Evolutionary conservation across 2,329 filamentous ascomycete genomes (phyloP).

Genomic region (Colletotrichum sp.): DNA sequence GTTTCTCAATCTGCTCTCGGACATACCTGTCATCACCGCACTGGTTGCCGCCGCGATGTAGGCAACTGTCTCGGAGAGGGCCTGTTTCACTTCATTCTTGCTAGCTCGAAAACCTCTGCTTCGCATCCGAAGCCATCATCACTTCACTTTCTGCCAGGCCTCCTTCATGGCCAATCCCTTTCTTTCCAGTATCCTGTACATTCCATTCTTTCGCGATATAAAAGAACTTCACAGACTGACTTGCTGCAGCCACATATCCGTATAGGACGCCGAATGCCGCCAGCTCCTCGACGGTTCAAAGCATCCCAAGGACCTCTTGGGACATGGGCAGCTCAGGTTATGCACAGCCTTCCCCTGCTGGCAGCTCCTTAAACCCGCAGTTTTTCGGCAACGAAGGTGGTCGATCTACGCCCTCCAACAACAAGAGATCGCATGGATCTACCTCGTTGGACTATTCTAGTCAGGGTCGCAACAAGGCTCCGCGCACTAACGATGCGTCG

Average conservation of each 20-base stretch:
- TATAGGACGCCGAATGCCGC: background rate
- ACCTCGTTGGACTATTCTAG: background rate
- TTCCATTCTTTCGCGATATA: background rate
- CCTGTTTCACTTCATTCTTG: background rate
- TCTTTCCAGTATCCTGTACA: background rate
- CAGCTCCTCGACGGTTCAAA: background rate
- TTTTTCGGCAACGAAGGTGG: background rate
- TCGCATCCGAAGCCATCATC: background rate
- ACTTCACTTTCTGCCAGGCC: background rate
- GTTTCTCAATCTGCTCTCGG: background rate
- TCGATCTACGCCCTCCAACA: background rate
- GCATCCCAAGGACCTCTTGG: background rate
- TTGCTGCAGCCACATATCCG: background rate
- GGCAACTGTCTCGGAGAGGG: background rate
- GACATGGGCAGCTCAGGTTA: background rate
- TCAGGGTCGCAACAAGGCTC: constrained; percentile 9
- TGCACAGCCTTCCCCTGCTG: background rate
- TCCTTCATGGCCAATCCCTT: background rate
- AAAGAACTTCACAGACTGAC: background rate
- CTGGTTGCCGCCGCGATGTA: background rate
- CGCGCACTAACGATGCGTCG: constrained; percentile 3
- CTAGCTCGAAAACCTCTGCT: background rate
- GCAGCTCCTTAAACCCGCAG: background rate
- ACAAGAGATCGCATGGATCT: constrained; percentile 7
- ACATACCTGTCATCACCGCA: background rate